These are phyloP conservation scores for Sugiyamaella pinicola DNA, from an alignment of 1,139 yeast genomes.

Conservation along the genomic window DNA sequence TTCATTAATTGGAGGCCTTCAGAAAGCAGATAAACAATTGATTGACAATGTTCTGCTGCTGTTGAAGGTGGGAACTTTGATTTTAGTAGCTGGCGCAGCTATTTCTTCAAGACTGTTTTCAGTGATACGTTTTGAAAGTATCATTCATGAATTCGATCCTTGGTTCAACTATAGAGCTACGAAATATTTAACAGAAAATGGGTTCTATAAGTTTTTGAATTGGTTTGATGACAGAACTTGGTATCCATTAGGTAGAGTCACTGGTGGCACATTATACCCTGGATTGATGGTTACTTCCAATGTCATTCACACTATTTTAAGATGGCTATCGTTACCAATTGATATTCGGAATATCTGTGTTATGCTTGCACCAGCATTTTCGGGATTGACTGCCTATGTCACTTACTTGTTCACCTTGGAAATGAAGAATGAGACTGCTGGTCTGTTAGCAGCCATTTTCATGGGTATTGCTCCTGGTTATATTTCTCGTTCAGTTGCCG, in stretches of 20 bases:
- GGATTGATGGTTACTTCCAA: constrained; percentile 98
- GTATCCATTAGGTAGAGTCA: constrained; percentile 98
- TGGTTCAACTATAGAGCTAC: constrained; percentile 99
- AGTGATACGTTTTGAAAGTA: constrained; percentile 72
- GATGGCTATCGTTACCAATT: constrained; percentile 67
- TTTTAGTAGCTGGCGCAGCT: constrained; percentile 85
- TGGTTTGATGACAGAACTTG: constrained; percentile 99
- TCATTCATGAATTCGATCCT: constrained; percentile 98
- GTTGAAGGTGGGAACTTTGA: constrained; percentile 64
- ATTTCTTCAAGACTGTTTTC: constrained; percentile 79
- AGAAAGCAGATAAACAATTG: constrained; percentile 9
- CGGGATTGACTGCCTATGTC: constrained; percentile 88
- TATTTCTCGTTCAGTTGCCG: constrained; percentile 97
- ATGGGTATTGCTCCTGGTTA: constrained; percentile 99
- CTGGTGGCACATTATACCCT: constrained; percentile 98
- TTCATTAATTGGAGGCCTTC: constrained; percentile 3
- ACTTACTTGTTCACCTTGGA: constrained; percentile 90
- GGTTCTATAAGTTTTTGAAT: constrained; percentile 87
- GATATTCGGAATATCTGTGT: constrained; percentile 97
- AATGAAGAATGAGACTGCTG: constrained; percentile 88
- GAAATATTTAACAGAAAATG: constrained; percentile 78
- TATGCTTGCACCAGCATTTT: constrained; percentile 92
- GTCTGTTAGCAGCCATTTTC: constrained; percentile 87
- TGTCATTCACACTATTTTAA: constrained; percentile 74
- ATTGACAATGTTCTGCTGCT: constrained; percentile 43